Percentiles rank a stretch among this genome's conserved stretches.
Evolutionary conservation across 1,284 basidiomycete species (phyloP).

Genomic region (Austroboletus novae-zelandiae): DNA sequence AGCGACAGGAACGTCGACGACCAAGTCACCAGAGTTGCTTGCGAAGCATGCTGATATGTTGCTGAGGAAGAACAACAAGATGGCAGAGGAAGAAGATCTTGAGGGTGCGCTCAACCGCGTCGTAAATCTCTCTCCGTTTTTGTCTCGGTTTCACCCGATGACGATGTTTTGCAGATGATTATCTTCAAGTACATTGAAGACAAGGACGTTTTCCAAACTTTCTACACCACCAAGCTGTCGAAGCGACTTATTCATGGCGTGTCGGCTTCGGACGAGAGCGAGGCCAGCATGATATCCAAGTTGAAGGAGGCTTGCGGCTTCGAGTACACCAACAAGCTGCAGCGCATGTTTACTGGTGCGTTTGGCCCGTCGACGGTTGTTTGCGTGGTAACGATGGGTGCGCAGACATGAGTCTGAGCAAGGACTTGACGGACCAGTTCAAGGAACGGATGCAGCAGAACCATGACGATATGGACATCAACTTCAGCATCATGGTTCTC

Average conservation of each 20-base stretch:
- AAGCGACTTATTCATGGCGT: constrained; percentile 91
- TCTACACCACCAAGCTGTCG: constrained; percentile 96
- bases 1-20: constrained; percentile 78
- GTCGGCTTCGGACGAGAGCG: constrained; percentile 95
- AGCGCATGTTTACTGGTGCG: constrained; percentile 96
- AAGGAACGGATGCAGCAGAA: constrained; percentile 91
- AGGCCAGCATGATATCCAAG: constrained; percentile 98
- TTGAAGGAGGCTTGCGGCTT: constrained; percentile 98
- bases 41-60: constrained; percentile 93
- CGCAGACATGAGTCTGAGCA: constrained; percentile 91
- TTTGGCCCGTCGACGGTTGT: not conserved
- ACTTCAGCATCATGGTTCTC: constrained; percentile 91
- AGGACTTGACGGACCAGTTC: constrained; percentile 96
- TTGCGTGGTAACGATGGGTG: constrained; percentile 5
- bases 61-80: constrained; percentile 94
- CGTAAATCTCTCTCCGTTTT: constrained; percentile 46
- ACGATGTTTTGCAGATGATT: constrained; percentile 70
- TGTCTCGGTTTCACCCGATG: not conserved
- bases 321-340: constrained; percentile 98
- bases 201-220: constrained; percentile 99
- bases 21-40: constrained; percentile 93
- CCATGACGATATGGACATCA: constrained; percentile 83
- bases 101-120: constrained; percentile 90
- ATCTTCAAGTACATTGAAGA: constrained; percentile 99
- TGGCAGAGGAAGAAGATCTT: constrained; percentile 88